A percentile compares a stretch with the other conserved stretches of the same genome.
phyloP scores from a whole-genome alignment of 176 grass and related monocot species.

The Phyllostachys edulis region DNA sequence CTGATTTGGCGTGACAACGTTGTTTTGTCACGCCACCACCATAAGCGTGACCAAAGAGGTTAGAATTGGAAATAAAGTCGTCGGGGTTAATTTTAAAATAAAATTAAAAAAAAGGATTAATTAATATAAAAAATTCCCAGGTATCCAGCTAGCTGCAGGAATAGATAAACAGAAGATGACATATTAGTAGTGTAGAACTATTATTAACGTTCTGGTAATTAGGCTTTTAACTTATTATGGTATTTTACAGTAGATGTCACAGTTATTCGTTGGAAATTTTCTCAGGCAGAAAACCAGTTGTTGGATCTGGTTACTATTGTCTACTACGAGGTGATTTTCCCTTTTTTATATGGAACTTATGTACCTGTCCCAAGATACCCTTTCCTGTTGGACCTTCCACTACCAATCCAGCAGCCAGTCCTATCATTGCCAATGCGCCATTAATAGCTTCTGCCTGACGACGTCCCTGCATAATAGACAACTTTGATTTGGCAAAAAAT shows the following conservation, averaged over 20 bases:
- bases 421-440: constrained; percentile 81
- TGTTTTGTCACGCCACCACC: too few relatives aligned
- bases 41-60: too few relatives aligned
- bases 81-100: too few relatives aligned
- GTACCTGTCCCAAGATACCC: constrained; percentile 86
- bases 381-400: constrained; percentile 90
- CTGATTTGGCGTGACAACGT: too few relatives aligned
- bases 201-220: not conserved
- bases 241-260: not conserved
- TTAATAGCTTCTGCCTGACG: constrained; percentile 87
- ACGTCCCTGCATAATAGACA: constrained; percentile 51
- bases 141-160: constrained; percentile 83
- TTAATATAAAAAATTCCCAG: too few relatives aligned
- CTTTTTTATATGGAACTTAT: constrained; percentile 16
- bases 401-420: constrained; percentile 74
- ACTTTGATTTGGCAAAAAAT: not conserved
- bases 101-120: too few relatives aligned
- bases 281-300: not conserved
- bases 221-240: not conserved
- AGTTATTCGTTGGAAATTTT: not conserved
- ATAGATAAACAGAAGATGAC: constrained; percentile 9
- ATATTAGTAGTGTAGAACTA: constrained; percentile 1
- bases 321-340: not conserved
- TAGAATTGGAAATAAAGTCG: too few relatives aligned
- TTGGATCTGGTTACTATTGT: constrained; percentile 1